Base-by-base conservation (phyloP, 164 flowering plant genomes). In the Chimonanthus praecox region DNA sequence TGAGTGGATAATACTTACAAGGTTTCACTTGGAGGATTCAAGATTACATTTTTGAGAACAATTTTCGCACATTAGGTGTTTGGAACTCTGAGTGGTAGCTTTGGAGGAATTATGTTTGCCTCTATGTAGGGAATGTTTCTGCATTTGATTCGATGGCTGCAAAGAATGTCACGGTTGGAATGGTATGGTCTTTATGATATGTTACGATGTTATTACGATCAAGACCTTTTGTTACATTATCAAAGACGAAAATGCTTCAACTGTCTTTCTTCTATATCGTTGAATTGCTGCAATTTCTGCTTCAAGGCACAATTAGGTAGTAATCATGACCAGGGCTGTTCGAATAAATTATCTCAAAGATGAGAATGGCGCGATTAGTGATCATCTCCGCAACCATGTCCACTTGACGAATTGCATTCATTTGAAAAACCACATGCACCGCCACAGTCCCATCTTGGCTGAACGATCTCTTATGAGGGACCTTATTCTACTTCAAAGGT, bases 341-440 rank as follows among this genome's bases (percentile, higher is more conserved):
- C 84, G 87, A 3, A 85, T 84, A 76, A 87, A 92, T 78, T 83
- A 88, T 79, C 88, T 88, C 49, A 93, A 89, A 80, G 94, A 96
- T 77, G 92, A 89, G 47, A 92, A 91, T 85, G 92, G 90, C 74
- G 84, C 84, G 72, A 90, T 89, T 50, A 83, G 89, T 72, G 92
- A 93, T 81, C 99, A 96, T 82, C 88, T 96, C 13, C 94, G 94
- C 46, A 92, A 91, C 75, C 98, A 96, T 76, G 91, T 94, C 20
- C 99, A 96, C 81, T 85, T 94, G 81, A 96, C 99, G 2, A 96
- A 96, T 74, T 96, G 98, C 74, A 96, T 96, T 75, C 99, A 96
- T 81, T 82, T 96, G 88, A 96, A 94, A 82, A 94, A 96, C 83
- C 99, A 95, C 76, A 91, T 96, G 97, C 98, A 92, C 73, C 88